A percentile compares a stretch with the other conserved stretches of the same genome.
Conservation (phyloP, 768 basidiomycete species). For the Porpolomopsis calyptriformis region DNA sequence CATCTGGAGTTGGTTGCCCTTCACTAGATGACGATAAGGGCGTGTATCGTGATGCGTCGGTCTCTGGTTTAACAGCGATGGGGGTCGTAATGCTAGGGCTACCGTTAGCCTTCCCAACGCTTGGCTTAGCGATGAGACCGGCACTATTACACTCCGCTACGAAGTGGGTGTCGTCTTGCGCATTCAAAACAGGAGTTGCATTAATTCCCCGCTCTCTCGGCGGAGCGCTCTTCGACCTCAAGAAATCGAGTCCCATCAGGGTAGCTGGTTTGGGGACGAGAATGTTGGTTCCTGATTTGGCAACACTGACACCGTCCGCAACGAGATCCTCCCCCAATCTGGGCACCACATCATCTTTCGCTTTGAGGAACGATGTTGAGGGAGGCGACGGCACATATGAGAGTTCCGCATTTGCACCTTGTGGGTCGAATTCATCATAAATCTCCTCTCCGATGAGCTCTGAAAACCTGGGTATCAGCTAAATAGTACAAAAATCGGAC, state of each 20-base stretch:
- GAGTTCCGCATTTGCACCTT: slow-evolving; percentile 47
- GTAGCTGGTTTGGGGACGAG: slow-evolving; percentile 31
- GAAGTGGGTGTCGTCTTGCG: too few relatives aligned
- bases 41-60: too few relatives aligned
- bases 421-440: slow-evolving; percentile 80
- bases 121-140: background rate
- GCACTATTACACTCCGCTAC: background rate
- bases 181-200: too few relatives aligned
- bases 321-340: background rate
- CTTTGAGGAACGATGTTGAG: too few relatives aligned
- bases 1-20: too few relatives aligned
- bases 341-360: background rate
- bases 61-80: too few relatives aligned
- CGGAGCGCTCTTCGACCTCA: slow-evolving; percentile 49
- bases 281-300: slow-evolving; percentile 9
- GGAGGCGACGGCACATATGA: too few relatives aligned
- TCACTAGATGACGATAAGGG: too few relatives aligned
- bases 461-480: slow-evolving; percentile 17
- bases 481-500: background rate
- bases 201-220: slow-evolving; percentile 27
- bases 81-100: background rate
- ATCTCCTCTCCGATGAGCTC: slow-evolving; percentile 91
- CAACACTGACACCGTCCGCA: background rate
- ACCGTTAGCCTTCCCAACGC: background rate
- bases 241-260: slow-evolving; percentile 37